Conservation (phyloP, 208 protist genomes). For the Leishmania mexicana region DNA sequence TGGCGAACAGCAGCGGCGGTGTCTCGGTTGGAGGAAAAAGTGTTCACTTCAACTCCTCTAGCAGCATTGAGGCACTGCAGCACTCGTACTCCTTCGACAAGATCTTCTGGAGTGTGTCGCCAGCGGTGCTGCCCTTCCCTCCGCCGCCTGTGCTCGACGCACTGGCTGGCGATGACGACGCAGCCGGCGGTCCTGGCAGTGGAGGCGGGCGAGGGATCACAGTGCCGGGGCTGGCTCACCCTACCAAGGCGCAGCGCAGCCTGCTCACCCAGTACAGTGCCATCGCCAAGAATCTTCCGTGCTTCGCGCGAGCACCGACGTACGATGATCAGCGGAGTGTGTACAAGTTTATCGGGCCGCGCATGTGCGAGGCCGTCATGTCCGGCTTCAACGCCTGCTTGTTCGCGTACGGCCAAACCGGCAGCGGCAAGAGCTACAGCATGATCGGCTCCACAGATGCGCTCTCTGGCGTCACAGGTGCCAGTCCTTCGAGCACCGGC, state of each 20-base stretch:
- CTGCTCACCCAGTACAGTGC: constrained; percentile 14
- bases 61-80: constrained; percentile 8
- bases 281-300: constrained; percentile 45
- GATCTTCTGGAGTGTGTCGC: constrained; percentile 76
- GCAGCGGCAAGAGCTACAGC: constrained; percentile 91
- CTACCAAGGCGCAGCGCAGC: constrained; percentile 7
- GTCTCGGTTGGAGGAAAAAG: background rate
- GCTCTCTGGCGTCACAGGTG: constrained; percentile 6
- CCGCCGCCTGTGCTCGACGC: constrained; percentile 15
- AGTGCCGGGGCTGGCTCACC: background rate
- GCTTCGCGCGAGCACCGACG: constrained; percentile 41
- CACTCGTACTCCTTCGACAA: constrained; percentile 79
- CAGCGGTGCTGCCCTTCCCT: constrained; percentile 47
- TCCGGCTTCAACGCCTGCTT: constrained; percentile 89
- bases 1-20: constrained; percentile 14
- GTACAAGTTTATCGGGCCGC: constrained; percentile 79
- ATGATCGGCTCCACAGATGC: constrained; percentile 78
- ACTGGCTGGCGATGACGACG: constrained; percentile 3
- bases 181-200: background rate
- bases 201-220: constrained; percentile 2
- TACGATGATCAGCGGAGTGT: constrained; percentile 75
- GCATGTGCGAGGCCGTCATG: constrained; percentile 74
- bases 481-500: background rate
- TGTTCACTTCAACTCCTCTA: background rate
- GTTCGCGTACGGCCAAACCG: constrained; percentile 93